Base-by-base conservation (phyloP, 441 rosid genomes). In the Mallotus japonicus region DNA sequence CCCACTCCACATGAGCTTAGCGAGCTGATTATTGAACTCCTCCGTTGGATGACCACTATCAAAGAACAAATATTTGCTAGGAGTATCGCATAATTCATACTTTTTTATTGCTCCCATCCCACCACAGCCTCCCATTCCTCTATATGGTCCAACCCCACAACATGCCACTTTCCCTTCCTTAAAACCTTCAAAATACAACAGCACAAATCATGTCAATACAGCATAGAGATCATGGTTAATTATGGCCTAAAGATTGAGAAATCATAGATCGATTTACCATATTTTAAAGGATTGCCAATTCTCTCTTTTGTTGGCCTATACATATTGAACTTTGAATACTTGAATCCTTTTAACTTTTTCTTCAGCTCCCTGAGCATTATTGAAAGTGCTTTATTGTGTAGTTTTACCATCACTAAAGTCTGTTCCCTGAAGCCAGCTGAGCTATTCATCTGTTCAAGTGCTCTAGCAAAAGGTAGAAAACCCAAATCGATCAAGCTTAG, bases 241-340 rank as follows among this genome's bases (percentile, higher is more conserved):
- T 6, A 8, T 42, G 46, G 7, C 46, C 46, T 8, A 42, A 42
- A 42, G 10, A 5, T 42, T 42, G 46, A 8, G 3, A 42, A 42
- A 5, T 42, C 8, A 6, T 42, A 42, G 46, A 5, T 8, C 9
- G 15, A 60, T 56, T 8, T 66, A 84, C 89, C 87, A 32, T 83
- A 76, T 66, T 66, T 55, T 1, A 68, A 76, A 62, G 87, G 88
- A 16, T 79, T 17, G n/a, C 78, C 78, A 19, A 86, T 62, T 44
- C 49, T 77, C 20, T 76, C 56, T n/a, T 37, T 49, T 14, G 37
- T 3, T 16, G 73, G 46, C 7, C 58, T 3, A 69, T 80, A 80
- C 17, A 56, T 15, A 66, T 88, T 83, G 11, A 75, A 84, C n/a
- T 73, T 70, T 0, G 83, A 83, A 64, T 75, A 79, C 14, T 61